Evolutionary conservation across 495 filamentous ascomycete genomes (phyloP), one percentile per base, ranked within the genome.

Genomic region (Tuber magnatum): DNA sequence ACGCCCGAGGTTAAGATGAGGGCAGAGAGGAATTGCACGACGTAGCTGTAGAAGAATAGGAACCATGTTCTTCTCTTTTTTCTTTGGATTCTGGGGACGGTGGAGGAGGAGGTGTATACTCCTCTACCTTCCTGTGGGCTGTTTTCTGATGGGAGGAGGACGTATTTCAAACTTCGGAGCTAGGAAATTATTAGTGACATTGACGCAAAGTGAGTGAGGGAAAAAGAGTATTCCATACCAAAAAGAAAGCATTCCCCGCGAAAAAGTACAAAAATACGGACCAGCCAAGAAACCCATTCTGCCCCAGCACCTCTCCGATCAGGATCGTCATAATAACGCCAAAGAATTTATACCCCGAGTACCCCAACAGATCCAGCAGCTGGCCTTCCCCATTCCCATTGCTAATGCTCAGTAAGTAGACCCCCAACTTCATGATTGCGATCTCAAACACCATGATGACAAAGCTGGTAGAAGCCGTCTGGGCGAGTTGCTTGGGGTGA

Each of bases 281-380:
- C 95, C 96, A 98, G 70, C 92, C 92, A 69, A 94, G 84, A 92
- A 92, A 94, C 0, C 90, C 88, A 71, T 90, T 94, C 77, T 78
- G 74, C 68, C 94, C 82, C 12, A 70, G 38, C 32, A 92, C 86
- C 84, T 94, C 92, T 8, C 92, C 90, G 2, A 93, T 84, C 42
- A 91, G 85, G 69, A 97, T 87, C 3, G 92, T 97, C 71, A 92
- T 87, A 77, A 97, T 98, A 73, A 96, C 93, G 14, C 95, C 95
- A 61, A 98, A 95, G 80, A 98, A 99, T 85, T 99, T 99, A 84
- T 99, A 99, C 20, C 96, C 96, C 9, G 92, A 94, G 83, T 99
- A 99, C 5, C 96, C 95, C 56, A 98, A 89, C 48, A 99, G 84
- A 78, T 99, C 95, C 74, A 97, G 87, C 38, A 99, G 86, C 84